Percentiles rank a stretch among this genome's conserved stretches.
These are phyloP conservation scores for Petunia secreta DNA, from an alignment of 257 asterid genomes.

Conservation along the genomic window DNA sequence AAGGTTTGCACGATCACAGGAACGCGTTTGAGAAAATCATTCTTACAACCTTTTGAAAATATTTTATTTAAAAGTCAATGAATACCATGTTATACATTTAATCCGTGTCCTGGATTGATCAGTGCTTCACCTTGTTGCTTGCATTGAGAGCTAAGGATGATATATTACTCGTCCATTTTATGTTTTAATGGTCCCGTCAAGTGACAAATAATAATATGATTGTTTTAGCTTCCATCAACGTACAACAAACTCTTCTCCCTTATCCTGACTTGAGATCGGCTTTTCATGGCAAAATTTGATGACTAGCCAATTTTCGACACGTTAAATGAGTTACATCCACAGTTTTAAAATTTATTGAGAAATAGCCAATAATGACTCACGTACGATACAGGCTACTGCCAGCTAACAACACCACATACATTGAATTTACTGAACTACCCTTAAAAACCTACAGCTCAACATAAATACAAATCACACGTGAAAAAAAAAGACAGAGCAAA, in stretches of 20 bases:
- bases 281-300: background rate
- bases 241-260: background rate
- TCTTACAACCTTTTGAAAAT: background rate
- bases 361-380: too few relatives aligned
- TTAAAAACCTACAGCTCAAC: too few relatives aligned
- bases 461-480: too few relatives aligned
- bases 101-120: background rate
- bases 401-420: too few relatives aligned
- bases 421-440: too few relatives aligned
- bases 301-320: too few relatives aligned
- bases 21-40: background rate
- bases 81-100: background rate
- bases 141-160: constrained; percentile 51
- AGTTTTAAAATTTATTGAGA: too few relatives aligned
- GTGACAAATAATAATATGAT: background rate
- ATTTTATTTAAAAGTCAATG: background rate
- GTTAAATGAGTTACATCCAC: too few relatives aligned
- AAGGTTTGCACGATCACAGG: background rate
- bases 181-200: background rate
- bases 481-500: too few relatives aligned
- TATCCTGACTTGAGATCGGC: background rate
- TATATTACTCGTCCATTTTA: constrained; percentile 29
- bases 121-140: constrained; percentile 31
- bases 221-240: background rate
- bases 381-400: too few relatives aligned